Evolutionary conservation across 2,329 filamentous ascomycete species (phyloP).

Genomic region (Talaromyces marneffei): DNA sequence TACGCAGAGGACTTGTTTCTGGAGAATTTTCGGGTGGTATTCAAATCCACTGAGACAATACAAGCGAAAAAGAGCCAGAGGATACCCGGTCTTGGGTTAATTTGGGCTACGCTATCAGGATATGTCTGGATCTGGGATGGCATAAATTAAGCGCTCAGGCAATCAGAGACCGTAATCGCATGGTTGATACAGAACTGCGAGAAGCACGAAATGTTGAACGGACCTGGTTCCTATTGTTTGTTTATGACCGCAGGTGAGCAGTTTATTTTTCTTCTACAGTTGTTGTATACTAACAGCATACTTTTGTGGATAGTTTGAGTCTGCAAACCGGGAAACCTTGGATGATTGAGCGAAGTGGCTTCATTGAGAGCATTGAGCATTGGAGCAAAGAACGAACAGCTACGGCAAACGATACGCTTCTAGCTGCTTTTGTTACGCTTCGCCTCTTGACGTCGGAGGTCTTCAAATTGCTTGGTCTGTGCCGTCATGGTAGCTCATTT

Average conservation of each 20-base stretch:
- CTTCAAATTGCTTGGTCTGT: slow-evolving; percentile 20
- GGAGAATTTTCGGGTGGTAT: slow-evolving; percentile 27
- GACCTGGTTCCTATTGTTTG: slow-evolving; percentile 36
- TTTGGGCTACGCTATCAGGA: slow-evolving; percentile 37
- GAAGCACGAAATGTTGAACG: slow-evolving; percentile 32
- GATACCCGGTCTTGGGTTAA: slow-evolving; percentile 38
- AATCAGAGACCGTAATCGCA: neutral
- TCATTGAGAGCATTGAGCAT: slow-evolving; percentile 30
- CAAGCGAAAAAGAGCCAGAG: slow-evolving; percentile 38
- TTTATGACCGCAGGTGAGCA: slow-evolving; percentile 35
- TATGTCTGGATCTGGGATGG: slow-evolving; percentile 31
- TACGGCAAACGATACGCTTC: slow-evolving; percentile 27
- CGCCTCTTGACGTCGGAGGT: slow-evolving; percentile 34
- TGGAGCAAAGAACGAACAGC: slow-evolving; percentile 30
- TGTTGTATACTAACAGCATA: neutral
- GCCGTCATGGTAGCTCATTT: neutral
- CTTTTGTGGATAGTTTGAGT: slow-evolving; percentile 29
- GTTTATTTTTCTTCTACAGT: too few relatives aligned
- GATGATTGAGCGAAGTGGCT: slow-evolving; percentile 38
- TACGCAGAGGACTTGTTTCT: slow-evolving; percentile 28
- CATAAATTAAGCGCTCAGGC: neutral
- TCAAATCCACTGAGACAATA: slow-evolving; percentile 34
- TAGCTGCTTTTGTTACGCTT: slow-evolving; percentile 34
- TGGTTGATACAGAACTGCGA: slow-evolving; percentile 18
- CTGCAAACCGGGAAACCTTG: slow-evolving; percentile 39